Base-by-base conservation (phyloP, 257 asterid genomes). In the Petrea volubilis region DNA sequence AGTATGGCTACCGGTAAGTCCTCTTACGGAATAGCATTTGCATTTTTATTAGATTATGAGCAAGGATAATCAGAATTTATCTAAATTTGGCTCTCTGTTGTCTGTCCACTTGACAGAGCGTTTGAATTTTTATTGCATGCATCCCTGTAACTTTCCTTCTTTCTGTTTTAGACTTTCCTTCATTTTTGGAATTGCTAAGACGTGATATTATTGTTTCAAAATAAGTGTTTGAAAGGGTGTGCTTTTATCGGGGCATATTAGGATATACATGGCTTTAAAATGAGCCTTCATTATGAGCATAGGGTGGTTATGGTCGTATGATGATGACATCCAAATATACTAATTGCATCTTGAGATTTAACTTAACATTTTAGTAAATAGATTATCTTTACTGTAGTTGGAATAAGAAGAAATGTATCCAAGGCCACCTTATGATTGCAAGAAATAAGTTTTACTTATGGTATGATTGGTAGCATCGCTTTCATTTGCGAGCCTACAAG, bases 1-100 rank as follows among this genome's bases (percentile, higher is more conserved):
- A 84, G 70, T 95, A 95, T 82, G 99, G 99, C 77, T 95, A 95
- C 80, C 73, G 99, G 99, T 87, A 76, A 60, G 89, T 71, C 46
- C 71, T 66, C 58, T 41, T 68, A n/a, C n/a, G 64, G 51, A 60
- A 58, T 65, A 50, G 75, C 64, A 56, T 17, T 56, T 55, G 49
- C 61, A 66, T 13, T 41, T 62, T 60, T 50, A 41, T 59, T 68
- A 46, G 23, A 38, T 33, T 31, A 38, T 56, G 28, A 23, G 43
- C 66, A n/a, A 13, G 58, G 60, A 41, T 15, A 18, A 55, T 7
- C 17, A n/a, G n/a, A n/a, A n/a, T n/a, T n/a, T n/a, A n/a, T n/a
- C n/a, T n/a, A 38, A 3, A 38, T 38, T 38, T 38, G 11, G 11
- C 43, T 1, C 1, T 38, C 1, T 3, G 43, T 38, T 38, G 11